Conservation (phyloP, 768 basidiomycete species). For the Suillus spraguei region DNA sequence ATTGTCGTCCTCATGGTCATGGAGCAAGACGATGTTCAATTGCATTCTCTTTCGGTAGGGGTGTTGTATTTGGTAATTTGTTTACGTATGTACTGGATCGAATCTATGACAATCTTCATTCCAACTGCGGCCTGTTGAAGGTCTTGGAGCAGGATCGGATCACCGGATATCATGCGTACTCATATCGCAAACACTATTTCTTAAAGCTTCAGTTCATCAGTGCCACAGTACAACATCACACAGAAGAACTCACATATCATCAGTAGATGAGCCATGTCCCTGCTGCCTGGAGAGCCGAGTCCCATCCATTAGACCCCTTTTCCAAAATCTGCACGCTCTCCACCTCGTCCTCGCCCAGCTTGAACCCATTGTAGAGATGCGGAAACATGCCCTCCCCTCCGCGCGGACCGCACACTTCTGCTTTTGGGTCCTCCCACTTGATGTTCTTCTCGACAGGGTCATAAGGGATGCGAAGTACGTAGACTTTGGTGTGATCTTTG, state of each 20-base stretch:
- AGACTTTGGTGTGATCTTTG: conserved; percentile 37
- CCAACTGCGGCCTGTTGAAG: neutral
- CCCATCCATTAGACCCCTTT: conserved; percentile 35
- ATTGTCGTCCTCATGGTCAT: conserved; percentile 34
- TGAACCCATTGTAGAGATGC: conserved; percentile 51
- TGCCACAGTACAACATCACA: neutral
- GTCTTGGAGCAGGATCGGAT: neutral
- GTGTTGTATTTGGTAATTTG: neutral
- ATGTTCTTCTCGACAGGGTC: conserved; percentile 40
- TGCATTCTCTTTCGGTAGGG: neutral
- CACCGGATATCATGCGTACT: neutral
- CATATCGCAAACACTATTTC: neutral
- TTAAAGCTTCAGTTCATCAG: neutral
- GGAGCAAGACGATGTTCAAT: neutral
- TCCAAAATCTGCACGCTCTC: conserved; percentile 39
- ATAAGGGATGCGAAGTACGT: conserved; percentile 48
- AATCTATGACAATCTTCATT: too few relatives aligned
- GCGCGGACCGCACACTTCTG: conserved; percentile 41
- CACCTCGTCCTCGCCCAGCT: conserved; percentile 47
- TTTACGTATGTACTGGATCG: too few relatives aligned
- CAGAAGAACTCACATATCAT: conserved; percentile 4
- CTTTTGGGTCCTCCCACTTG: conserved; percentile 52
- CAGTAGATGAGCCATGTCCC: conserved; percentile 39
- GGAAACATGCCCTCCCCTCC: conserved; percentile 53
- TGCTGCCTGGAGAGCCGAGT: conserved; percentile 25